phyloP scores from a whole-genome alignment of 164 flowering plant genomes.

The Vitis rotundifolia region DNA sequence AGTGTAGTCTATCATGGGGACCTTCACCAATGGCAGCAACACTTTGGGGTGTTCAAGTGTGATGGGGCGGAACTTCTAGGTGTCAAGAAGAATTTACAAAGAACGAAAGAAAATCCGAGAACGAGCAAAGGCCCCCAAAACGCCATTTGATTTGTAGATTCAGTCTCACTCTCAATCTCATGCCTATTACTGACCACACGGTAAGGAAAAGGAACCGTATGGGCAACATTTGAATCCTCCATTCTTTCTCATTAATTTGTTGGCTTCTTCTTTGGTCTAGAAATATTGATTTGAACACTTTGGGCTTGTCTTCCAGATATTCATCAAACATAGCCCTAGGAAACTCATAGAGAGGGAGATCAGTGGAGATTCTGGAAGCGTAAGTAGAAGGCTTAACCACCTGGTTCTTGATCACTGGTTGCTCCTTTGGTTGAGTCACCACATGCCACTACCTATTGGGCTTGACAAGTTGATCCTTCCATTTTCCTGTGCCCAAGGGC shows the following conservation, averaged over 20 bases:
- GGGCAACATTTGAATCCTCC: conserved; percentile 76
- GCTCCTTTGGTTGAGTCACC: background rate
- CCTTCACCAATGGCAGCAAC: no score
- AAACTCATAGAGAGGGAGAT: conserved; percentile 65
- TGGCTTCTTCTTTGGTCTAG: conserved; percentile 72
- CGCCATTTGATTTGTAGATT: no score
- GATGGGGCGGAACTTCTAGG: no score
- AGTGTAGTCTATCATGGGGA: no score
- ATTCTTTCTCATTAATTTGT: conserved; percentile 68
- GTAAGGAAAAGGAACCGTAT: conserved; percentile 57
- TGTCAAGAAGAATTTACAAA: no score
- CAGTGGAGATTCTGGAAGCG: conserved; percentile 54
- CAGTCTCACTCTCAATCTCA: conserved; percentile 64
- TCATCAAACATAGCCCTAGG: conserved; percentile 77
- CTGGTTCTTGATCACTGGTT: conserved; percentile 13
- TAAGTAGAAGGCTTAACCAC: conserved; percentile 25
- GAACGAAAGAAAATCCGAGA: no score
- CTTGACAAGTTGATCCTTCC: background rate
- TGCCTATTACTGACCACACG: conserved; percentile 55
- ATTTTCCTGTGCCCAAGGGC: background rate
- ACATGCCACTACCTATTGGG: conserved; percentile 4
- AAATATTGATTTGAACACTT: conserved; percentile 78
- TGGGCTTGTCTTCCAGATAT: conserved; percentile 62
- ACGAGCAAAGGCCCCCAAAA: no score
- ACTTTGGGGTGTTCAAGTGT: no score